Conservation (phyloP, 2,329 filamentous ascomycete species). For the Cryphonectria japonica region DNA sequence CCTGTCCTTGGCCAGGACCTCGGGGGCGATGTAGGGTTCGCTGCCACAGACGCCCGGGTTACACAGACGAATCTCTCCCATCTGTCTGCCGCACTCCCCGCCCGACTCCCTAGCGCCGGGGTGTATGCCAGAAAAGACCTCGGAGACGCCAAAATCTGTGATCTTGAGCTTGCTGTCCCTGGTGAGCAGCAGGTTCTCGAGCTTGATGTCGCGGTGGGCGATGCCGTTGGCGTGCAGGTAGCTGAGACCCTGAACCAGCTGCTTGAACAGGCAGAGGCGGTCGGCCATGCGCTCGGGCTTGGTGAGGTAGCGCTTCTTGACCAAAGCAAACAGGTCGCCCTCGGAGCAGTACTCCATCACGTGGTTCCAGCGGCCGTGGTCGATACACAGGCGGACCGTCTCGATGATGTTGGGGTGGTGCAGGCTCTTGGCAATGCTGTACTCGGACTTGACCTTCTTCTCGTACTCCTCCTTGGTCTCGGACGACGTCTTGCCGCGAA, state of each 20-base stretch:
- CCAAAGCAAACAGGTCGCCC: conserved; percentile 77
- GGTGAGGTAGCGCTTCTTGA: conserved; percentile 72
- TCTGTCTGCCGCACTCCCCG: conserved; percentile 73
- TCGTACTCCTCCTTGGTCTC: conserved; percentile 78
- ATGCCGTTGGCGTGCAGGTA: conserved; percentile 85
- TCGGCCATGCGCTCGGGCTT: conserved; percentile 65
- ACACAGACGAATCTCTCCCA: conserved; percentile 72
- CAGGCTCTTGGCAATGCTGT: conserved; percentile 81
- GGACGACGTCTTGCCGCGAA: conserved; percentile 70
- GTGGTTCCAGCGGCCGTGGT: conserved; percentile 80
- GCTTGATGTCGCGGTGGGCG: conserved; percentile 88
- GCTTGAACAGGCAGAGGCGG: conserved; percentile 85
- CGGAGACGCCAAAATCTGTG: conserved; percentile 87
- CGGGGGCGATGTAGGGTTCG: conserved; percentile 84
- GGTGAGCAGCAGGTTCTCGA: conserved; percentile 82
- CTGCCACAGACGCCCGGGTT: conserved; percentile 83
- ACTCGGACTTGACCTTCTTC: conserved; percentile 91
- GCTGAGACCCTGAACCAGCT: conserved; percentile 78
- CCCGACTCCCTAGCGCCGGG: conserved; percentile 75
- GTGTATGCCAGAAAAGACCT: conserved; percentile 82
- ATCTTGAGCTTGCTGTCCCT: conserved; percentile 85
- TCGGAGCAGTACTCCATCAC: conserved; percentile 91
- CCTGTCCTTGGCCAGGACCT: conserved; percentile 72
- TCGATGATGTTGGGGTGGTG: conserved; percentile 88
- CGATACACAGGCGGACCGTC: conserved; percentile 74